Percentiles rank a stretch among this genome's conserved stretches.
Conservation (phyloP, 768 basidiomycete species). For the Macrocybe gigantea region DNA sequence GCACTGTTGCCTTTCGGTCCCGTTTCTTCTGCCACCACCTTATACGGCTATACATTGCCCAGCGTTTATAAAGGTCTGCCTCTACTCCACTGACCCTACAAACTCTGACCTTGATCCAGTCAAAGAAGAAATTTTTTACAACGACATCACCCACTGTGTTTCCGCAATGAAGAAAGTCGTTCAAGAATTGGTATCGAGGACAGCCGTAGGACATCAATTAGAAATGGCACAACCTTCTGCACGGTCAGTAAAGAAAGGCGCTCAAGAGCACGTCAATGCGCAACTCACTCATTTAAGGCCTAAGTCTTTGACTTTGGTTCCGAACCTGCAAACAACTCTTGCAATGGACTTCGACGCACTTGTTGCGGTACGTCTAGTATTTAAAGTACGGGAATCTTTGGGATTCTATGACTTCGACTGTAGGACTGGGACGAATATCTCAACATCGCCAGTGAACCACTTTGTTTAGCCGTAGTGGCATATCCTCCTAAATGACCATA, state of each 20-base stretch:
- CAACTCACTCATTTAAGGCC: slow-evolving; percentile 24
- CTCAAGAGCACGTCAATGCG: slow-evolving; percentile 1
- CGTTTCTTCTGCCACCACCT: not conserved
- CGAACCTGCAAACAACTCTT: slow-evolving; percentile 43
- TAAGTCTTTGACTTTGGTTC: slow-evolving; percentile 44
- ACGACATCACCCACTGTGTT: slow-evolving; percentile 77
- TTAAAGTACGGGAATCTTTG: not conserved
- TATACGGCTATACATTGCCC: slow-evolving; percentile 40
- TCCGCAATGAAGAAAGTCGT: slow-evolving; percentile 74
- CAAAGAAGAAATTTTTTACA: slow-evolving; percentile 78
- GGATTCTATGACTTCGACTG: not conserved
- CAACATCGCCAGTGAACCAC: slow-evolving; percentile 36
- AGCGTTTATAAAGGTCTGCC: slow-evolving; percentile 45
- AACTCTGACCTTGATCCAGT: slow-evolving; percentile 33
- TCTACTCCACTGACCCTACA: not conserved
- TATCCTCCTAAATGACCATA: not conserved
- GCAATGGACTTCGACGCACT: slow-evolving; percentile 61
- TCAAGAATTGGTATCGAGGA: slow-evolving; percentile 49
- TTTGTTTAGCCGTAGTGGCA: not conserved
- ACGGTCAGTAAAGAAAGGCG: slow-evolving; percentile 35
- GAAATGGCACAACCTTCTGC: slow-evolving; percentile 68
- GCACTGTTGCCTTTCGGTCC: not conserved
- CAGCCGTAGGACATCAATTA: slow-evolving; percentile 44
- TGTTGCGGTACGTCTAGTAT: slow-evolving; percentile 42
- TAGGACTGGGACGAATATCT: slow-evolving; percentile 64